phyloP scores from a whole-genome alignment of 805 yeast genomes.

The Sugiyamaella chiloensis region DNA sequence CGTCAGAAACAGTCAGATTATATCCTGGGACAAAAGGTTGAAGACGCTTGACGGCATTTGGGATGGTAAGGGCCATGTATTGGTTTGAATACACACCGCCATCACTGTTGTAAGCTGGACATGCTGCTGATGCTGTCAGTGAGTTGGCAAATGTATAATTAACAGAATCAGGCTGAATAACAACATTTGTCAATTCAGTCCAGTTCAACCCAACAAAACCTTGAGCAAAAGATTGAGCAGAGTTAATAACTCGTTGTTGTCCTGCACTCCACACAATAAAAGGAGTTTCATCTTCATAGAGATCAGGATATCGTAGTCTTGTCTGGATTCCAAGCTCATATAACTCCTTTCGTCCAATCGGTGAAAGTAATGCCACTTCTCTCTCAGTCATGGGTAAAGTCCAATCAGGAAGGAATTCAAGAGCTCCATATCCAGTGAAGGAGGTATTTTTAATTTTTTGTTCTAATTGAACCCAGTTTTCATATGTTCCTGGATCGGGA shows the following conservation, averaged over 20 bases:
- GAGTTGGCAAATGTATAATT: conserved; percentile 6
- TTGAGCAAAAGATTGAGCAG: conserved; percentile 30
- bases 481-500: conserved; percentile 1
- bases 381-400: conserved; percentile 7
- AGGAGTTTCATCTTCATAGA: conserved; percentile 1
- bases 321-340: conserved; percentile 1
- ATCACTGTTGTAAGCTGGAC: conserved; percentile 4
- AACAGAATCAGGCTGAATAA: conserved; percentile 1
- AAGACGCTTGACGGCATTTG: conserved; percentile 24
- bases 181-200: conserved; percentile 1
- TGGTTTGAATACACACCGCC: not conserved
- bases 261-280: conserved; percentile 1
- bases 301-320: not conserved
- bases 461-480: not conserved
- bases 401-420: conserved; percentile 19
- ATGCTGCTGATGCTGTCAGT: not conserved
- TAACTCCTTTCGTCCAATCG: conserved; percentile 1
- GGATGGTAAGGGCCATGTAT: conserved; percentile 14
- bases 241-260: conserved; percentile 19
- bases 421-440: conserved; percentile 1
- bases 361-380: not conserved
- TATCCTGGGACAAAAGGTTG: conserved; percentile 31
- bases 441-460: not conserved
- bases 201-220: conserved; percentile 29
- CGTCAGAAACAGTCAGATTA: conserved; percentile 40